Evolutionary conservation across 768 basidiomycete genomes (phyloP), one percentile per base, ranked within the genome.

Genomic region (Hypholoma sublateritium): DNA sequence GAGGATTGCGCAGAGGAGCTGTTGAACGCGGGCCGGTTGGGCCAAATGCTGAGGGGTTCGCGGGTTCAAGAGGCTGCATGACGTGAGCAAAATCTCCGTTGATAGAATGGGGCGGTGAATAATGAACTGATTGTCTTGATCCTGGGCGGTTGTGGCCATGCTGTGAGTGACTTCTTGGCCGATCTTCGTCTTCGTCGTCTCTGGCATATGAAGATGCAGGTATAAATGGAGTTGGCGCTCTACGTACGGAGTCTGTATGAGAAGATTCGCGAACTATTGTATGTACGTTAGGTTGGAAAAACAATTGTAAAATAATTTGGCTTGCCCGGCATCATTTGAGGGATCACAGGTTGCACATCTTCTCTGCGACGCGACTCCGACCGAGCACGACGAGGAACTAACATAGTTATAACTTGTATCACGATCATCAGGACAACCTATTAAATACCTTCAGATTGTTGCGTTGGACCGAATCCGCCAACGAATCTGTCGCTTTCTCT

Each of bases 1-100:
- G 81, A 4, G 87, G 88, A 65, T 91, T 88, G 1, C 57, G 51
- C 14, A 72, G 61, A 12, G 68, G 64, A 6, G 60, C 57, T 1
- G 24, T 59, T 7, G 64, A 67, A 21, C 63, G 59, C 11, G 46
- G 44, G 16, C 67, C 66, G 17, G 70, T 65, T 5, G 71, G 74
- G 13, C 72, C 72, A 58, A 63, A 74, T 0, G 65, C 70, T 16
- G 61, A 55, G 3, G 65, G 59, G 49, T 56, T 60, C 4, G 74
- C 61, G 45, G 71, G 66, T 41, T 65, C 66, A 46, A 73, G 61
- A 2, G 75, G 74, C n/a, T 69, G 65, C 17, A 75, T 56, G 41
- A 74, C 67, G 21, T 64, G 63, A 12, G 66, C 62, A 32, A 71
- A 60, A 46, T 67, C 63, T 28, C 58, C 65, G 52, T 59, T 66